Conservation (phyloP, 192 early-diverging fungal genomes). For the Dispira parvispora region DNA sequence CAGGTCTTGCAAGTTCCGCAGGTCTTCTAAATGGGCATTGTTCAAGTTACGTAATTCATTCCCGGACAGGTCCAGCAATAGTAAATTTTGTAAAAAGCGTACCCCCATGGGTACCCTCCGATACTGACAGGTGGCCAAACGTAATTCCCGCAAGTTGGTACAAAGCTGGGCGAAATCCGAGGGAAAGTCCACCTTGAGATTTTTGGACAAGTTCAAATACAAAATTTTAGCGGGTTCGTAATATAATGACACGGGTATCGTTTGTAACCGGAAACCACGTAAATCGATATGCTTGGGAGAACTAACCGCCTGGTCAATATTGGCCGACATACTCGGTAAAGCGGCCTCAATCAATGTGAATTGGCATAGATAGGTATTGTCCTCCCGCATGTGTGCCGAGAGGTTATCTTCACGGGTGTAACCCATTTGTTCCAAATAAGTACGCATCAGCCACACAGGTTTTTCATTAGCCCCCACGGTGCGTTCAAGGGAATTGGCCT, state of each 20-base stretch:
- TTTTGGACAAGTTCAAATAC: constrained; percentile 66
- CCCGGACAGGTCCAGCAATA: constrained; percentile 57
- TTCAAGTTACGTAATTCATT: constrained; percentile 56
- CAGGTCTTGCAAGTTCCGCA: constrained; percentile 40
- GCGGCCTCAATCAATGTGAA: constrained; percentile 50
- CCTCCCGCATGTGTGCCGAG: constrained; percentile 62
- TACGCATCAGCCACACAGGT: constrained; percentile 57
- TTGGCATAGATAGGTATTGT: constrained; percentile 71
- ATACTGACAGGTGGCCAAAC: constrained; percentile 54
- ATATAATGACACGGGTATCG: constrained; percentile 63
- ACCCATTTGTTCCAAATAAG: constrained; percentile 57
- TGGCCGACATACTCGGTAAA: constrained; percentile 25
- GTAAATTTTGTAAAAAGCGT: constrained; percentile 39
- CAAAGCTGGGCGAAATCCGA: constrained; percentile 69
- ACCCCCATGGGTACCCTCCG: constrained; percentile 48
- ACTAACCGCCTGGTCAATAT: constrained; percentile 25
- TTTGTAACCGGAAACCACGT: constrained; percentile 50
- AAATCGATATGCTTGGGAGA: constrained; percentile 50
- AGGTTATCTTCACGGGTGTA: constrained; percentile 62
- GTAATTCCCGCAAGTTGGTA: constrained; percentile 40
- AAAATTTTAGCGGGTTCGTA: constrained; percentile 51
- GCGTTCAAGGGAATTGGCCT: constrained; percentile 43
- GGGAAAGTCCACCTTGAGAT: constrained; percentile 64
- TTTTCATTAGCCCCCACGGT: constrained; percentile 46
- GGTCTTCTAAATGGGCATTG: constrained; percentile 39